Base-by-base conservation (phyloP, 208 protist species). In the Phytomonas francai region DNA sequence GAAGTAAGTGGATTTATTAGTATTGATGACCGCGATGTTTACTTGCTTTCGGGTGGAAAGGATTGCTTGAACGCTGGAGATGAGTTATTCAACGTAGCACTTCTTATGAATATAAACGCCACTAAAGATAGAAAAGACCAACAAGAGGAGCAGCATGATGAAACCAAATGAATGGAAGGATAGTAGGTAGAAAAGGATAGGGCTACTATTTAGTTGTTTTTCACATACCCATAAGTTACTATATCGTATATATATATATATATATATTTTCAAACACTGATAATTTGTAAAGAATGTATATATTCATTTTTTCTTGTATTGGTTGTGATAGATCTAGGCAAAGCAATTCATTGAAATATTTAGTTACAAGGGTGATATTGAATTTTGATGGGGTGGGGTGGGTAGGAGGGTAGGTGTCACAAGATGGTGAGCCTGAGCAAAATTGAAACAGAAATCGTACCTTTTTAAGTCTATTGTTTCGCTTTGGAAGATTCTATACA, bases 11-110 rank as follows among this genome's bases (percentile, higher is more conserved):
- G 85, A 30, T 92, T 89, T 54, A 87, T 94, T 78, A 91, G 75
- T 64, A 83, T 92, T 32, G 85, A 93, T 59, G 88, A 93, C 34
- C 77, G 78, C n/a, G 83, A 91, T 63, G 84, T 94, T 16, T 92
- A 85, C 45, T 73, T 94, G 42, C 78, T 94, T 4, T 71, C 74
- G 0, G 76, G 76, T 4, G 74, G 70, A 9, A 88, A 85, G 71
- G 84, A 90, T 29, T 94, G 86, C 65, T 83, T 67, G 28, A 83
- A 94, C 12, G 68, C 85, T 29, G 86, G 83, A 31, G 85, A 94
- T 58, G 86, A 92, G 68, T 78, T 92, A 25, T 91, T 94, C 69
- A 90, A 90, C 67, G 71, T 91, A 65, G 80, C 81, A 3, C 70
- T 91, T 54, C 68, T 84, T 64, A 80, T 91, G 68, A 88, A 80